These are phyloP conservation scores for Aureobasidium pullulans DNA, from an alignment of 2,329 filamentous ascomycete genomes.

Conservation along the genomic window DNA sequence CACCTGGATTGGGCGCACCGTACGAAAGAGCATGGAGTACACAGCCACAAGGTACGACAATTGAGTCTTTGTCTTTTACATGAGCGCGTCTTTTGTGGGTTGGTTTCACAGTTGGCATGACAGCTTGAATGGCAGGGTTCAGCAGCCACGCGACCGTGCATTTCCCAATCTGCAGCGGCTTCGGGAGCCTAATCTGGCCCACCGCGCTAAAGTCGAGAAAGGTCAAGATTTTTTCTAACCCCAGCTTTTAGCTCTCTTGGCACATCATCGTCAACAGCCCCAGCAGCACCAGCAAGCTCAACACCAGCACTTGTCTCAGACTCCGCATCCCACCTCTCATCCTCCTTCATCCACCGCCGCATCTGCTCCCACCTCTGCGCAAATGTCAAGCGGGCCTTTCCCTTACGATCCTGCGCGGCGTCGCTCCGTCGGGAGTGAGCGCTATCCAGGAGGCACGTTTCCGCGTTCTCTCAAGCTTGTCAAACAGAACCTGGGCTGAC, in stretches of 20 bases:
- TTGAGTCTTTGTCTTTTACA: neutral
- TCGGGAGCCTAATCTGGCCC: neutral
- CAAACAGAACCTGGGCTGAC: slow-evolving; percentile 11
- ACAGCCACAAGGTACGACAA: slow-evolving; percentile 10
- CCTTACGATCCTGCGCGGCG: slow-evolving; percentile 37
- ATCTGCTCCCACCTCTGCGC: slow-evolving; percentile 23
- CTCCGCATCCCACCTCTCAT: slow-evolving; percentile 10
- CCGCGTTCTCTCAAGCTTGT: neutral
- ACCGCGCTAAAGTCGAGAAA: neutral
- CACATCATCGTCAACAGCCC: slow-evolving; percentile 13
- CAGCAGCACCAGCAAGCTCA: slow-evolving; percentile 12
- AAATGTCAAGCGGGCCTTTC: slow-evolving; percentile 27
- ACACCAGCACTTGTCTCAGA: neutral
- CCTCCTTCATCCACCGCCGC: slow-evolving; percentile 20
- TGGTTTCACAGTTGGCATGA: neutral
- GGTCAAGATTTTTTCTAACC: slow-evolving; percentile 1
- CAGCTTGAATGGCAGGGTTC: neutral
- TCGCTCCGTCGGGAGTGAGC: slow-evolving; percentile 34
- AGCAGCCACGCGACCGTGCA: slow-evolving; percentile 10
- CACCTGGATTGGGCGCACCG: neutral
- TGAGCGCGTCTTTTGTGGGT: neutral
- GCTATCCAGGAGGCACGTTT: slow-evolving; percentile 10
- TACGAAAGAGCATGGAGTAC: slow-evolving; percentile 25
- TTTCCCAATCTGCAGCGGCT: neutral
- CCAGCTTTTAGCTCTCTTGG: neutral